These are phyloP conservation scores for Paxillus ammoniavirescens DNA, from an alignment of 768 basidiomycete species.

Conservation along the genomic window DNA sequence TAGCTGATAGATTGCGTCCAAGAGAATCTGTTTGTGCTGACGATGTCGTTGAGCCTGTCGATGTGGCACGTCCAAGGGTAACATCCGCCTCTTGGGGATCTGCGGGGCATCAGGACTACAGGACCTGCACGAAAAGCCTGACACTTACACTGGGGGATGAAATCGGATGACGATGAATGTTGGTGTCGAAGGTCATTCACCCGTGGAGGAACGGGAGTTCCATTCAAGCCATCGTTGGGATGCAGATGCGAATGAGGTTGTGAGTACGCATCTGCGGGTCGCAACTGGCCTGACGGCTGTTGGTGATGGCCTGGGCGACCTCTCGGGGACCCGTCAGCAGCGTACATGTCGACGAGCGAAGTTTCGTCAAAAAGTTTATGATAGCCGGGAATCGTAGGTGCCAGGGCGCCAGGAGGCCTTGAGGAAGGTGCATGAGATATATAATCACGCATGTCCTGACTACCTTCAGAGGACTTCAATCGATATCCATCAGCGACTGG, in stretches of 20 bases:
- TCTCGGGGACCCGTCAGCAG: conserved; percentile 14
- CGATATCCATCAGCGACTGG: conserved; percentile 6
- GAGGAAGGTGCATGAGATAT: conserved; percentile 19
- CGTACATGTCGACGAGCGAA: conserved; percentile 22
- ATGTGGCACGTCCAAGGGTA: conserved; percentile 25
- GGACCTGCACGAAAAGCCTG: neutral
- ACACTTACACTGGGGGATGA: conserved; percentile 21
- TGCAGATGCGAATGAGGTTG: conserved; percentile 10
- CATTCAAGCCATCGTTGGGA: conserved; percentile 10
- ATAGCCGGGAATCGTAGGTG: conserved; percentile 27
- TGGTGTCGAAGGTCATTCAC: conserved; percentile 19
- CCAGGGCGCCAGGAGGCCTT: conserved; percentile 28
- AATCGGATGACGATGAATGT: conserved; percentile 19
- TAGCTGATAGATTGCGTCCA: conserved; percentile 24
- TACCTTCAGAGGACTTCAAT: conserved; percentile 2
- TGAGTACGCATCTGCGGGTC: conserved; percentile 16
- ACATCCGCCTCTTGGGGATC: conserved; percentile 16
- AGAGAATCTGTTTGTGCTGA: conserved; percentile 25
- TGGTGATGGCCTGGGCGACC: conserved; percentile 20
- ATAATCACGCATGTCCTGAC: conserved; percentile 18
- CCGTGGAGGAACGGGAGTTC: conserved; percentile 12
- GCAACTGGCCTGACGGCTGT: conserved; percentile 18
- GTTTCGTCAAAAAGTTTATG: conserved; percentile 21
- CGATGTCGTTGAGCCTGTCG: conserved; percentile 27
- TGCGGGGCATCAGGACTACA: conserved; percentile 1